Base-by-base conservation (phyloP, 1,284 basidiomycete genomes). In the Microbotryum violaceum region DNA sequence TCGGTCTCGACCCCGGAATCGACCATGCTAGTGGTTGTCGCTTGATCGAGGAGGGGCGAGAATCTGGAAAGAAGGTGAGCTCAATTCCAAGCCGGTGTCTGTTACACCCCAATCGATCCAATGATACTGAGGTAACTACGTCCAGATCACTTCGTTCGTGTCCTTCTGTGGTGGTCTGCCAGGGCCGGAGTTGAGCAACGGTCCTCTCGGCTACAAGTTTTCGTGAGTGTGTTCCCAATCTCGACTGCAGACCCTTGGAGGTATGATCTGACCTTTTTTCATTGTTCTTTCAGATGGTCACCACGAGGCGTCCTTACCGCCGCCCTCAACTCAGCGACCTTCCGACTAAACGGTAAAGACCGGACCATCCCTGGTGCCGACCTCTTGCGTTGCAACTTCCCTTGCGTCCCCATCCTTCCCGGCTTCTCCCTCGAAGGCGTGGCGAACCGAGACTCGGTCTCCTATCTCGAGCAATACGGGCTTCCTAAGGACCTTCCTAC, bases 141-240 rank as follows among this genome's bases (percentile, higher is more conserved):
- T 18, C 6, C 48, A 67, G 72, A 80, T 92, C 21, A 76, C 82
- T 1, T 88, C 88, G 0, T 97, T 96, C 75, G 85, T 85, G 1
- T 93, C 90, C 0, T 96, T 94, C 80, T 97, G 92, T 66, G 92
- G 93, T 16, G 93, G 92, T 1, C 78, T 97, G 16, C 93, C 92
- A 1, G 86, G 88, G 4, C 89, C 89, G 0, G 86, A 89, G 54
- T 79, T 78, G 5, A 78, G 77, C 57, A 75, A 77, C 63, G 79
- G 72, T 50, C 46, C 55, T 4, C 61, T 91, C 3, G 83, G 87
- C 37, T 97, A 97, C 77, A 96, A 96, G 75, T 97, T 97, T 75
- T 92, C 89, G 66, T 67, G 1, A 18, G 65, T 66, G 23, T 2
- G 25, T 9, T 49, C 27, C 29, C 20, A 33, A 42, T 55, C n/a